These are phyloP conservation scores for Globisporangium orthogonon DNA, from an alignment of 352 stramenopile species.

Conservation along the genomic window DNA sequence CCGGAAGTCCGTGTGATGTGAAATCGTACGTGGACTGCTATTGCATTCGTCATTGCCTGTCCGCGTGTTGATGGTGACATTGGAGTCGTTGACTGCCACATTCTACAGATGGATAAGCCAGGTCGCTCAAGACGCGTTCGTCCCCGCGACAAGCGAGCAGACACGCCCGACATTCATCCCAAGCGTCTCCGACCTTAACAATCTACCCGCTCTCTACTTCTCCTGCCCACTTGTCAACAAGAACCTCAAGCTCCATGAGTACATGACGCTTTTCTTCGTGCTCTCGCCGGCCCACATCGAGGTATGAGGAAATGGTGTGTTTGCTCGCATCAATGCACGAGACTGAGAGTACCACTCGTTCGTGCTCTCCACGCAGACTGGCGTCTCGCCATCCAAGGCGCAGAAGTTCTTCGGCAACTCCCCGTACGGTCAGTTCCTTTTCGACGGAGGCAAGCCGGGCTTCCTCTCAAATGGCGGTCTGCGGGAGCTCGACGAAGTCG, in stretches of 20 bases:
- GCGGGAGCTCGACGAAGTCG: constrained; percentile 19
- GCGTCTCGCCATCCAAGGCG: constrained; percentile 16
- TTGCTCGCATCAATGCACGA: background rate
- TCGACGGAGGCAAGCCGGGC: constrained; percentile 46
- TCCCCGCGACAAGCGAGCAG: constrained; percentile 7
- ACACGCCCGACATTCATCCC: constrained; percentile 6
- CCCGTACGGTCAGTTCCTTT: constrained; percentile 58
- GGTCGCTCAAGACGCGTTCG: constrained; percentile 12
- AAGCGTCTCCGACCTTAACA: constrained; percentile 15
- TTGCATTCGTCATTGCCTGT: background rate
- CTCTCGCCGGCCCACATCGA: constrained; percentile 36
- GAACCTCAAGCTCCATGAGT: constrained; percentile 29
- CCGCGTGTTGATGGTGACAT: background rate
- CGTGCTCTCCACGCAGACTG: background rate
- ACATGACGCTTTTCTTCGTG: constrained; percentile 66
- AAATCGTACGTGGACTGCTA: constrained; percentile 22
- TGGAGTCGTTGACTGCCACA: background rate
- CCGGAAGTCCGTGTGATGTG: constrained; percentile 27
- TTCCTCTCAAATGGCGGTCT: constrained; percentile 48
- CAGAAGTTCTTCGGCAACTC: constrained; percentile 74
- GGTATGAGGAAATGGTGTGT: constrained; percentile 14
- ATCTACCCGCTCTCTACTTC: constrained; percentile 35
- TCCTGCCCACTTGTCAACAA: constrained; percentile 37
- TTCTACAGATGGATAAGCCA: constrained; percentile 33
- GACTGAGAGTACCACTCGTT: constrained; percentile 1